Base-by-base conservation (phyloP, 78 protist species). In the Dictyostelium purpureum region DNA sequence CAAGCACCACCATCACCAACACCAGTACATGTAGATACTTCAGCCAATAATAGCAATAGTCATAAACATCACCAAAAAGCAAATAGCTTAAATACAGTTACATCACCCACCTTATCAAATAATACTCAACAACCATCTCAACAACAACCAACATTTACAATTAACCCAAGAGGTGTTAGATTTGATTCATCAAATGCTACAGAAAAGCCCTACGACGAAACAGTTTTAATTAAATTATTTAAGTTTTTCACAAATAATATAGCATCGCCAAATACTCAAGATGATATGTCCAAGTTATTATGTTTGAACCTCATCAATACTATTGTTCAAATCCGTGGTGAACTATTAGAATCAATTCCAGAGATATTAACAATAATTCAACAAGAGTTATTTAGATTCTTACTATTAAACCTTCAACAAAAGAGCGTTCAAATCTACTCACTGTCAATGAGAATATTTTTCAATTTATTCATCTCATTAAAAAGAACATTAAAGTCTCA, bases 401-500 rank as follows among this genome's bases (percentile, higher is more conserved):
- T 85, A 73, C 73, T 85, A 73, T 57, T 57, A 0, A 85, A 85
- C 61, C 45, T 85, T 43, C 77, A 73, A 56, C 26, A 35, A 51
- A 85, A 57, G 73, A 45, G 26, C 35, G 40, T 85, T 26, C 92
- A 79, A 73, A 61, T 73, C 3, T 85, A 54, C 45, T 85, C 92
- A 45, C 61, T 85, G 18, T 33, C 82, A 61, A 73, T 85, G 74
- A 85, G 82, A 61, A 56, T 90, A 4, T 79, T 90, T 67, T 90
- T 79, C 70, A 90, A 90, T 43, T 52, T 90, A 24, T 90, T 74
- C 56, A 51, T 90, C 9, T 31, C 79, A n/a, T 43, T 90, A 26
- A 77, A 71, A 43, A 80, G 83, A 38, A 57, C 70, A 19, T 51
- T 90, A 28, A 90, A 90, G 38, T 77, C 88, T 51, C 94, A 90